Evolutionary conservation across 352 stramenopile species (phyloP), one percentile per base, ranked within the genome.

Genomic region (Phytophthora fragariae): DNA sequence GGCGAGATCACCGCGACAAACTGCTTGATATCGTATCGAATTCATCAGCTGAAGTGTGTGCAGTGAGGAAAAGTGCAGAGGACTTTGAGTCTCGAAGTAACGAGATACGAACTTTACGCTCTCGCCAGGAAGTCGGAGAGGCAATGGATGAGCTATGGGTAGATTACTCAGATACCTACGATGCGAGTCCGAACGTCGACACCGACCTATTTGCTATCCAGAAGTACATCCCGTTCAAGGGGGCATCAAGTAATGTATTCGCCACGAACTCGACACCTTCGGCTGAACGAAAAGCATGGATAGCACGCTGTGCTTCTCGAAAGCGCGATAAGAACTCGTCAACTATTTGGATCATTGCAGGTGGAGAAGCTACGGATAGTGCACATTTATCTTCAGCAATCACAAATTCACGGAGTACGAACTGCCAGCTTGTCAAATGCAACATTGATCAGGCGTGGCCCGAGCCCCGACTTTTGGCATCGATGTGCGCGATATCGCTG

Each of bases 351-450:
- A 85, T 91, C 47, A 79, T 92, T 72, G 88, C 82, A 7, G 74
- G 76, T 55, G 79, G 63, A 53, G 64, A 64, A 3, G 5, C 12
- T 11, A 17, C 21, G 10, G 41, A 74, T 47, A 57, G 52, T 15
- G 54, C 54, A 2, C 24, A 39, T 0, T 59, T 68, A 53, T 27
- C 46, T 17, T 31, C 57, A 52, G 37, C 37, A 15, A 47, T 72
- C 44, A 86, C 75, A 39, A 71, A 29, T 60, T 74, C 72, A 54
- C 62, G 49, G 17, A 69, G 72, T 47, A 24, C 47, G 39, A 54
- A 61, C 33, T 91, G 85, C n/a, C 85, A 93, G 50, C 59, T 91
- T 62, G 83, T 92, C 12, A 89, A 87, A 35, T 91, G 82, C 44
- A 76, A 33, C 1, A 82, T 77, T 21, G 53, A 76, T 8, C 73